These are phyloP conservation scores for Mentha longifolia DNA, from an alignment of 257 asterid genomes.

Conservation along the genomic window DNA sequence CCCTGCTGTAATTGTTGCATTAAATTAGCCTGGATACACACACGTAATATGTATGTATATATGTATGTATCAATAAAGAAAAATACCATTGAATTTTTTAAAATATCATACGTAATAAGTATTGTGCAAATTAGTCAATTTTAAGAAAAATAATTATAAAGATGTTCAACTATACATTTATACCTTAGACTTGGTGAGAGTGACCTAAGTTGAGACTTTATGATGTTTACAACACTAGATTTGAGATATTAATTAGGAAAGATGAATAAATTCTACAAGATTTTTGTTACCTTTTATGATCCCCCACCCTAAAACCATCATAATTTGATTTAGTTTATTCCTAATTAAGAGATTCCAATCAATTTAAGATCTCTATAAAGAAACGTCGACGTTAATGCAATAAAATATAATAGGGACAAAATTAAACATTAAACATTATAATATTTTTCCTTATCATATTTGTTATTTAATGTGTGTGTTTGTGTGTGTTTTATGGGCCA, in stretches of 20 bases:
- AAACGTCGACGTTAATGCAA: neutral
- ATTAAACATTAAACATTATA: neutral
- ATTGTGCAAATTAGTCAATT: no score
- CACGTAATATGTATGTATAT: neutral
- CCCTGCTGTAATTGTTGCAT: constrained; percentile 7
- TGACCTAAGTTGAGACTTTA: neutral
- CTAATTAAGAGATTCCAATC: no score
- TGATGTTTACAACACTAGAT: constrained; percentile 1
- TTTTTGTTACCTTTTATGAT: neutral
- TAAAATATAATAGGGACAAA: neutral
- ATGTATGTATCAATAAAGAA: no score
- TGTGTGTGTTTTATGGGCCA: constrained; percentile 4
- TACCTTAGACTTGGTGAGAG: neutral
- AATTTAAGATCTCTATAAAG: neutral
- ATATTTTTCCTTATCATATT: neutral
- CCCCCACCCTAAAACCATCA: neutral
- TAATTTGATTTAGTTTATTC: neutral
- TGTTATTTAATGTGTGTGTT: neutral
- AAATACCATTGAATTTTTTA: no score
- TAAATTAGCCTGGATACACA: neutral
- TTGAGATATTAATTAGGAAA: neutral
- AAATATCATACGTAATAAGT: no score
- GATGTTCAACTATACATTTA: no score
- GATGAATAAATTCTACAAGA: neutral
- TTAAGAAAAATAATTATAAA: no score